Conservation (phyloP, 139 green algal genomes). For the Zygnema cylindricum region DNA sequence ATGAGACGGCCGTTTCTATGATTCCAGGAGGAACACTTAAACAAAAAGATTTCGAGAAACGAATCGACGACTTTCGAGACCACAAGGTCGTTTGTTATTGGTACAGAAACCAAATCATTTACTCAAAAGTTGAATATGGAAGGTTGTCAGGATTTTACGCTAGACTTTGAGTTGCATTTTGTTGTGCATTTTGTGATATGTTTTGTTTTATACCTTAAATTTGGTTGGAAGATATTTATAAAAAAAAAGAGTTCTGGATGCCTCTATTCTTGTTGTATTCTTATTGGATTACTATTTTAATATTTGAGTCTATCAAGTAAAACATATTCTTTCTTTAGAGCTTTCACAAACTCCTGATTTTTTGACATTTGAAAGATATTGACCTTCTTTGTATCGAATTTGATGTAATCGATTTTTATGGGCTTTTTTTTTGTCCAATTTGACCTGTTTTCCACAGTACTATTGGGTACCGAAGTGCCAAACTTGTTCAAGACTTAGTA, state of each 20-base stretch:
- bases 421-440: neutral
- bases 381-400: neutral
- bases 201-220: neutral
- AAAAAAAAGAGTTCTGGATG: neutral
- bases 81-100: slow-evolving; percentile 66
- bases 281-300: neutral
- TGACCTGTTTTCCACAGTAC: slow-evolving; percentile 45
- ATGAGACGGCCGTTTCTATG: slow-evolving; percentile 60
- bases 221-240: neutral
- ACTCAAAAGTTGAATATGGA: neutral
- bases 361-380: slow-evolving; percentile 21
- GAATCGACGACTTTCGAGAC: slow-evolving; percentile 11
- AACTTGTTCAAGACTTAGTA: slow-evolving; percentile 59
- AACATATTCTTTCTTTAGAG: neutral
- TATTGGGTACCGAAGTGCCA: slow-evolving; percentile 66
- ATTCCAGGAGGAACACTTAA: slow-evolving; percentile 51
- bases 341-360: too few species aligned
- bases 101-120: slow-evolving; percentile 12
- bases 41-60: slow-evolving; percentile 56
- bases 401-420: neutral
- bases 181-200: slow-evolving; percentile 3
- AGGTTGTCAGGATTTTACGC: neutral
- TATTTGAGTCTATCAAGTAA: neutral
- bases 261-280: neutral
- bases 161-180: slow-evolving; percentile 12